Base-by-base conservation (phyloP, 495 filamentous ascomycete genomes). In the Trichoderma gamsii region DNA sequence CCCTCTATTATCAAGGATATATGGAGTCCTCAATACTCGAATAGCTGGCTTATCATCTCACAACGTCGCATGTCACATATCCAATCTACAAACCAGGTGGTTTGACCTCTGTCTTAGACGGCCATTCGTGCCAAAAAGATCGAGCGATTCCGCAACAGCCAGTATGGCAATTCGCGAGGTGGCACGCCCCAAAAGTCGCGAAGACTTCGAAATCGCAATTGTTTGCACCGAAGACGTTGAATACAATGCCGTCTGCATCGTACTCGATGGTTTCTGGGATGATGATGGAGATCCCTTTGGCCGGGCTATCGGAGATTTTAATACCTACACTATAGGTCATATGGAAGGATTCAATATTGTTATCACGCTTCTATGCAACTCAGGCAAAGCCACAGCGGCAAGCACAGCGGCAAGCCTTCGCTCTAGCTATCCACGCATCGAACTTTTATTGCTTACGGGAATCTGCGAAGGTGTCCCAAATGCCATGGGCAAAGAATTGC, bases 341-440 rank as follows among this genome's bases (percentile, higher is more conserved):
- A 80, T 83, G 1, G 74, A 74, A 2, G 63, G 69, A 4, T 70
- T 78, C 63, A 71, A 80, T 72, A 76, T 81, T 15, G 79, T 80
- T 16, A 67, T 80, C 25, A 67, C 67, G 4, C 70, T 72, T 21
- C 71, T 79, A 59, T 69, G 75, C 3, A 65, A 70, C 41, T 79
- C 78, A 75, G 79, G 79, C 11, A 79, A 75, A 49, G 71, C 43
- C 1, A 74, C 25, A 56, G 75, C 79, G 29, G 76, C 77, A 29
- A 66, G 66, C 49, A 73, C 75, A 2, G 73, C 76, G 0, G 67
- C 72, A 4, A 72, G 69, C 41, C 68, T 80, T 11, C 71, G 71
- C 38, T 67, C 70, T 35, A 81, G 79, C 68, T 81, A 73, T 66
- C 64, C 63, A 8, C 29, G 66, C 13, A 41, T 78, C 18, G 29